Base-by-base conservation (phyloP, 768 basidiomycete species). In the Boletales sp. region DNA sequence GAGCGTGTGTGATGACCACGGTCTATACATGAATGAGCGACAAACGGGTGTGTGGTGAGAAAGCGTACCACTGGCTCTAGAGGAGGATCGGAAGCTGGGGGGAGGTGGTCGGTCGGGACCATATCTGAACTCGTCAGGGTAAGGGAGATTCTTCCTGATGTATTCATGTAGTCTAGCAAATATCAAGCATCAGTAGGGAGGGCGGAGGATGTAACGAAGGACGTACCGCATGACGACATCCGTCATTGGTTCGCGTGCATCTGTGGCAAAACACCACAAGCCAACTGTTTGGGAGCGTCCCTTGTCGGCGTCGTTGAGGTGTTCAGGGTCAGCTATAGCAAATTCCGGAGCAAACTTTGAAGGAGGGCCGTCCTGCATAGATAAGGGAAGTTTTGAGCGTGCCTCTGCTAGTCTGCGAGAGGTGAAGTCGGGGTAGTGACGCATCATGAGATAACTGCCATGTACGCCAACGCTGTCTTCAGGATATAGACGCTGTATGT, bases 201-300 rank as follows among this genome's bases (percentile, higher is more conserved):
- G 11, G 17, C 2, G n/a, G 13, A n/a, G 34, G 27, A 8, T 30
- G 21, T 27, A 30, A 31, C 27, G 43, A 31, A 31, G n/a, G 8
- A 68, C 75, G 43, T 54, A 84, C 86, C 86, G 78, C 61, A 77
- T 70, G 71, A 90, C 78, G 40, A 87, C 85, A 49, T 86, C 81
- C 43, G 79, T 78, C 70, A 91, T 74, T 19, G 84, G 79, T 63
- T 89, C 87, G 36, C 87, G 76, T 17, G 82, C 78, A 41, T 84
- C 83, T 8, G 81, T 80, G 8, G 82, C 75, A 59, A 82, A 81
- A 67, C 83, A 86, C 90, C 89, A 92, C 10, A 91, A 69, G 14
- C 87, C 86, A 50, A 88, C 77, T 1, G 80, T 85, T 40, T 72
- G 72, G 2, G 77, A 69, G 19, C 66, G 71, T 15, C 83, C 86